These are phyloP conservation scores for Bondarzewia mesenterica DNA, from an alignment of 1,284 basidiomycete genomes.

Conservation along the genomic window DNA sequence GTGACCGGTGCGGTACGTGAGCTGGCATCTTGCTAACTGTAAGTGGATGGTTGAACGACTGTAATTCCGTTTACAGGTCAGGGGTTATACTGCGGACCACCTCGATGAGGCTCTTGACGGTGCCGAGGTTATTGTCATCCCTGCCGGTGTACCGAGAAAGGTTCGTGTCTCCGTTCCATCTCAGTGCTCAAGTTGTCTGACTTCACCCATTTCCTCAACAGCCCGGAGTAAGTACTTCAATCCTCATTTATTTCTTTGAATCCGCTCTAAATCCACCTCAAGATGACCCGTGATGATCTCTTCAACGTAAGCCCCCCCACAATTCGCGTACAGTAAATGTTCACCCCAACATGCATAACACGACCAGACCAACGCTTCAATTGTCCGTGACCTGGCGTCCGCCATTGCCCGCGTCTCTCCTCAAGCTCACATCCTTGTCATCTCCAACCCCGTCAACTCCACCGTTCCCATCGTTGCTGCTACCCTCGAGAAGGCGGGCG, in stretches of 20 bases:
- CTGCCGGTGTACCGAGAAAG: conserved; percentile 95
- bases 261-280: conserved; percentile 22
- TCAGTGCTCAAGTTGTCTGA: conserved; percentile 2
- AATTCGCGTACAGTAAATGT: background rate
- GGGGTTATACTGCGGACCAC: conserved; percentile 76
- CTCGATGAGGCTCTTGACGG: conserved; percentile 83
- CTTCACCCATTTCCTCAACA: conserved; percentile 27
- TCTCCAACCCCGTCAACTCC: conserved; percentile 94
- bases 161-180: conserved; percentile 34
- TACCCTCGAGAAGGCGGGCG: conserved; percentile 89
- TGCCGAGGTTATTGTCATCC: conserved; percentile 90
- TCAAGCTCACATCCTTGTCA: conserved; percentile 89
- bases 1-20: conserved; percentile 70
- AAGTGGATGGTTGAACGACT: conserved; percentile 4
- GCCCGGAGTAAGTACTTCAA: conserved; percentile 61
- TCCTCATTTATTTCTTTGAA: conserved; percentile 11
- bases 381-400: conserved; percentile 92
- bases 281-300: conserved; percentile 98
- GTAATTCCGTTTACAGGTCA: conserved; percentile 41
- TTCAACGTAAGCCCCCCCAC: conserved; percentile 74
- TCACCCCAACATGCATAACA: background rate
- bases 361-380: conserved; percentile 81
- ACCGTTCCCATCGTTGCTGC: conserved; percentile 97
- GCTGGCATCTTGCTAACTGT: background rate
- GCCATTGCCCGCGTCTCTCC: conserved; percentile 84